Base-by-base conservation (phyloP, 208 protist genomes). In the Wallacemonas sp. region DNA sequence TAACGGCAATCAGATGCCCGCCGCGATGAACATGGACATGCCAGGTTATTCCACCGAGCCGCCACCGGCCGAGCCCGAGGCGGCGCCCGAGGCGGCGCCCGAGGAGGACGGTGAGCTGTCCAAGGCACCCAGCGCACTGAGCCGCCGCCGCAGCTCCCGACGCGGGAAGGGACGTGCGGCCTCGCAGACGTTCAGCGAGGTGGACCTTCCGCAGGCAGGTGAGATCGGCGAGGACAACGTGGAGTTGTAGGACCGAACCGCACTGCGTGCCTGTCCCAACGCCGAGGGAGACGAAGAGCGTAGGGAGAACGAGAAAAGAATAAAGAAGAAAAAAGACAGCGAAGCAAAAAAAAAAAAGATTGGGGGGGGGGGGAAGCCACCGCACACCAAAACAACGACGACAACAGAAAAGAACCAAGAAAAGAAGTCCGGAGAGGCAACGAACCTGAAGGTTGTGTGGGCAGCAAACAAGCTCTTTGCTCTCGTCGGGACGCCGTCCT, bases 131-230 rank as follows among this genome's bases (percentile, higher is more conserved):
- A 71, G 63, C 58, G 27, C 55, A 1, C 39, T 60, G n/a, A 81
- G 50, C 62, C 76, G 50, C 15, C 50, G 76, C 29, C 55, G 44
- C 33, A 78, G 45, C 60, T 38, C 37, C 27, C 76, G 76, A 22
- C 59, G 62, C 21, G 62, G 39, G 29, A 64, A 65, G 60, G 55
- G 62, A 24, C 78, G 69, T 27, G 59, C 45, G 1, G 33, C 41
- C 1, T 71, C 71, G 5, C 66, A 79, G 55, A 66, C 68, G 12
- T 83, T 83, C 66, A 67, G 52, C 30, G 78, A 83, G n/a, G 55
- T 83, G 3, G 78, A 79, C 24, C 13, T 83, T 2, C 73, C 73
- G 15, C 60, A 73, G 50, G 78, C 63, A 10, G 78, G 64, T 29
- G 73, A 83, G 36, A 79, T 83, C 10, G 32, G 76, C 15, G 78